phyloP scores from a whole-genome alignment of 257 asterid species.

The Leonotis leonurus region DNA sequence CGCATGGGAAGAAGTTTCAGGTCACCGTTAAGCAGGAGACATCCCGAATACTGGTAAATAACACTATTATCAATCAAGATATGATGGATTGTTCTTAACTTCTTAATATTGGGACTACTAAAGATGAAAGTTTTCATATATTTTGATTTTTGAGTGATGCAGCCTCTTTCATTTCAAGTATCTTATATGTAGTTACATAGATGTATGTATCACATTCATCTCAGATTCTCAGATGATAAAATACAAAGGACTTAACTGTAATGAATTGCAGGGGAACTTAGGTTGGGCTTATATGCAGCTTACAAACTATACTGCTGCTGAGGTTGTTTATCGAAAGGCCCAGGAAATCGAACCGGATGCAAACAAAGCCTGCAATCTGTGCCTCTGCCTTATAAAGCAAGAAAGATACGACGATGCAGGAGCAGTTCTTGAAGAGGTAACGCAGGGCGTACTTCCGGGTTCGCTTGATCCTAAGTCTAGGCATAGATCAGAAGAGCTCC shows the following conservation, averaged over 20 bases:
- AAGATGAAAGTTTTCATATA: neutral
- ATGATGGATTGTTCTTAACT: too few relatives aligned
- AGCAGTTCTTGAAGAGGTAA: constrained; percentile 46
- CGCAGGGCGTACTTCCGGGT: constrained; percentile 41
- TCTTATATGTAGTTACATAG: too few relatives aligned
- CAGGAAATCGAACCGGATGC: constrained; percentile 76
- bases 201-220: too few relatives aligned
- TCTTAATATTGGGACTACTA: neutral
- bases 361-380: constrained; percentile 70
- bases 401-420: constrained; percentile 53
- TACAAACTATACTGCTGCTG: constrained; percentile 53
- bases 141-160: too few relatives aligned
- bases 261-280: constrained; percentile 62
- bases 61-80: neutral
- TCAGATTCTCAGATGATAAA: too few relatives aligned
- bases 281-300: constrained; percentile 98
- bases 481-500: constrained; percentile 46
- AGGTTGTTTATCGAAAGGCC: constrained; percentile 60
- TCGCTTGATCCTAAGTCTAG: constrained; percentile 52
- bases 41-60: constrained; percentile 61
- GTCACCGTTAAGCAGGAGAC: constrained; percentile 81
- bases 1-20: constrained; percentile 91
- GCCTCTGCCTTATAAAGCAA: constrained; percentile 61
- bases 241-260: too few relatives aligned
- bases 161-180: too few relatives aligned